These are phyloP conservation scores for Aspergillus cejpii DNA, from an alignment of 2,329 filamentous ascomycete genomes.

Conservation along the genomic window DNA sequence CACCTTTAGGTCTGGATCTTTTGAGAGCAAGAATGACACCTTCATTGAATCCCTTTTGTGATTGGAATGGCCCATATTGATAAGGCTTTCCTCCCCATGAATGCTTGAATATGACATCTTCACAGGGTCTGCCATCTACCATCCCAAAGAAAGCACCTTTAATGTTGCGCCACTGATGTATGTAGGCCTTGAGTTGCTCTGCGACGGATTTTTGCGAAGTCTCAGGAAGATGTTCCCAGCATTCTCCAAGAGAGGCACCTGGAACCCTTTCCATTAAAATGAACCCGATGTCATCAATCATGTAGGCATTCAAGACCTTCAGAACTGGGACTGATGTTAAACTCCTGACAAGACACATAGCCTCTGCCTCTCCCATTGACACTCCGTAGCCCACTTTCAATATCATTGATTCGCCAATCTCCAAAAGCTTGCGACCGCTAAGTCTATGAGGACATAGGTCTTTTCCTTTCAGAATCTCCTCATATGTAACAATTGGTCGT, in stretches of 20 bases:
- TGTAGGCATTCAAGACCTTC: constrained; percentile 11
- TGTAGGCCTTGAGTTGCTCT: constrained; percentile 6
- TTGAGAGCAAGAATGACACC: constrained; percentile 18
- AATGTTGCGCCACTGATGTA: constrained; percentile 9
- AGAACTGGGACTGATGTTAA: constrained; percentile 8
- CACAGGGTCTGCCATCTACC: constrained; percentile 12
- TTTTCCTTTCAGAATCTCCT: not conserved
- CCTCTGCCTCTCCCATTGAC: not conserved
- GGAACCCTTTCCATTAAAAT: constrained; percentile 15
- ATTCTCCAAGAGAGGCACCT: constrained; percentile 5
- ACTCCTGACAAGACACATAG: not conserved
- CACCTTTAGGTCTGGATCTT: constrained; percentile 12
- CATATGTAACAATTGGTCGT: not conserved
- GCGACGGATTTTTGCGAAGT: constrained; percentile 5
- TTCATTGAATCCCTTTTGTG: constrained; percentile 12
- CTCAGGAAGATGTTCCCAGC: constrained; percentile 7
- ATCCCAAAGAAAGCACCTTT: constrained; percentile 10
- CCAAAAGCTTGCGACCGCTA: not conserved
- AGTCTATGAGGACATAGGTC: not conserved
- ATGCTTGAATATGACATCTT: constrained; percentile 15
- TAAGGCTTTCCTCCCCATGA: constrained; percentile 9
- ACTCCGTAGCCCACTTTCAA: not conserved
- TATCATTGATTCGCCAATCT: not conserved
- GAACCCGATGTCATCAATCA: constrained; percentile 12
- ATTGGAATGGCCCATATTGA: constrained; percentile 16